Percentiles rank a stretch among this genome's conserved stretches.
phyloP scores from a whole-genome alignment of 2,329 filamentous ascomycete genomes.

The Curvularia sp. region DNA sequence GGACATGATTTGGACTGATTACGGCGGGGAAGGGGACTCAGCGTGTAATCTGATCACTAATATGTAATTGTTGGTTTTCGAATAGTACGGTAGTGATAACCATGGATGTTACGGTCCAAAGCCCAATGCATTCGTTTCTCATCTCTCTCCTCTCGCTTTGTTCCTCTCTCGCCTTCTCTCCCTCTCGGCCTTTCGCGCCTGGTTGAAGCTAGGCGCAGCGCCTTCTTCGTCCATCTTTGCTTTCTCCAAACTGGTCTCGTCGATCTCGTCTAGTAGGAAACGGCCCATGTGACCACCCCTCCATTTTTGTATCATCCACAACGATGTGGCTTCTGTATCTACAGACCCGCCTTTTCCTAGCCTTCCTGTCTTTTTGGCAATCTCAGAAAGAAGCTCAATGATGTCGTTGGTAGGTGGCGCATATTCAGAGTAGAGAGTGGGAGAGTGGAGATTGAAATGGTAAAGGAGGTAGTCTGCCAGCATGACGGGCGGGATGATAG shows the following conservation, averaged over 20 bases:
- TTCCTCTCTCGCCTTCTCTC: conserved; percentile 52
- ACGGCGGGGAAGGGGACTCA: neutral
- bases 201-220: conserved; percentile 67
- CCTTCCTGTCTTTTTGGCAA: conserved; percentile 78
- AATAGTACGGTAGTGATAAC: neutral
- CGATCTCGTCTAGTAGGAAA: conserved; percentile 81
- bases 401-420: conserved; percentile 87
- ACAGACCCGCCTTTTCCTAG: conserved; percentile 75
- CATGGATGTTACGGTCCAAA: neutral
- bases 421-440: conserved; percentile 68
- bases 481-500: conserved; percentile 76
- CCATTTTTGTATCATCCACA: conserved; percentile 85
- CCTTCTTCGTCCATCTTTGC: conserved; percentile 56
- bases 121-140: neutral
- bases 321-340: conserved; percentile 74
- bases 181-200: conserved; percentile 73
- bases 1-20: neutral
- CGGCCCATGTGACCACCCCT: conserved; percentile 75
- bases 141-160: conserved; percentile 33
- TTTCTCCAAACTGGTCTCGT: conserved; percentile 65
- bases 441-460: conserved; percentile 74
- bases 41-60: neutral
- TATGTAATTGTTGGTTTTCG: neutral
- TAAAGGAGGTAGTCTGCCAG: conserved; percentile 91
- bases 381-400: conserved; percentile 70